Base-by-base conservation (phyloP, 2,329 filamentous ascomycete species). In the Curvularia eragrostidis region DNA sequence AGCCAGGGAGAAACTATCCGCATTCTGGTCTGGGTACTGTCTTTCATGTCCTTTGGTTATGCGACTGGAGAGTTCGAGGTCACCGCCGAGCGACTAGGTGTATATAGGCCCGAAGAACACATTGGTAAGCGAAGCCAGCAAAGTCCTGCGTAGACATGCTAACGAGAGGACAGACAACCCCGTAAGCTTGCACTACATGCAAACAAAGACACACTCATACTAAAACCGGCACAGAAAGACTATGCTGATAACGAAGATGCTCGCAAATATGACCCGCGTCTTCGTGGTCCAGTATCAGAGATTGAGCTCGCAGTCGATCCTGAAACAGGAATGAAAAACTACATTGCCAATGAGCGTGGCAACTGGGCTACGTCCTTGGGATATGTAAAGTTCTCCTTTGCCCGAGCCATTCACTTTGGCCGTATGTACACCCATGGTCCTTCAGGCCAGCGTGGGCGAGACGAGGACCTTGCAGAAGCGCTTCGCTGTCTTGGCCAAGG, bases 301-400 rank as follows among this genome's bases (percentile, higher is more conserved):
- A 71, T 75, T 34, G 81, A 83, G 61, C 70, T 83, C 12, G 77
- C 77, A 4, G 68, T 83, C 9, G 81, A 83, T 61, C 75, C 71
- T 15, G 62, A 78, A 5, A 78, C 76, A n/a, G 76, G 74, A n/a
- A 97, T 99, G 94, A 99, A 98, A 79, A 98, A 98, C 75, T 99
- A 99, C 77, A 98, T 99, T 66, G 88, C 94, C 59, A 98, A 97
- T 70, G 94, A 98, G 75, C 82, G 80, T 13, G 91, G 93, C 4
- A 85, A 86, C 39, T 97, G 93, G 91, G 91, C 93, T 1, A 99
- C 95, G 19, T 97, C 93, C 62, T 82, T 91, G 7, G 93, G 91
- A 38, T 97, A 94, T 70, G 83, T 97, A 58, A 77, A 75, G 42
- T 76, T 85, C 65, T 79, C 78, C 18, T 81, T 83, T 47, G 73